These are phyloP conservation scores for Clarireedia homoeocarpa DNA, from an alignment of 2,329 filamentous ascomycete genomes.

Conservation along the genomic window DNA sequence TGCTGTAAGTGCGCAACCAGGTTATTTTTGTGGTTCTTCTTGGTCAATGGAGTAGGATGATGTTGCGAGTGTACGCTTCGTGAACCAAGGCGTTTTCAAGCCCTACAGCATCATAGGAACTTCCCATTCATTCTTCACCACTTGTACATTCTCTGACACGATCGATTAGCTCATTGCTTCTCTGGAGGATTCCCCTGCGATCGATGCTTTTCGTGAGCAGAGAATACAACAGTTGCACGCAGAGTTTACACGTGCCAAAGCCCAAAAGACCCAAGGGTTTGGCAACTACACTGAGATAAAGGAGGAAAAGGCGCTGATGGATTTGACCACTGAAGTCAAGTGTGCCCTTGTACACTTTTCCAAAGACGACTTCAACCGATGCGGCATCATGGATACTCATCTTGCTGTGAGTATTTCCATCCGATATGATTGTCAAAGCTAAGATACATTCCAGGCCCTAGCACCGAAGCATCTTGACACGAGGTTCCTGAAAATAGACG, in stretches of 20 bases:
- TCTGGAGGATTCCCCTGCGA: conserved; percentile 42
- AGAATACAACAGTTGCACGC: conserved; percentile 49
- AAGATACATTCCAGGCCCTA: conserved; percentile 32
- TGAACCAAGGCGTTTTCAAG: no score
- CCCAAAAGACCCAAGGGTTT: conserved; percentile 41
- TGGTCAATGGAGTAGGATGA: no score
- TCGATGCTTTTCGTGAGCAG: conserved; percentile 48
- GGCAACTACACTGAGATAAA: conserved; percentile 48
- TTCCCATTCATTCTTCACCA: no score
- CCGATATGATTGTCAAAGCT: not conserved
- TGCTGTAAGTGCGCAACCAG: conserved; percentile 26
- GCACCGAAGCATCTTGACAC: conserved; percentile 51
- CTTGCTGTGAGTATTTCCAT: conserved; percentile 24
- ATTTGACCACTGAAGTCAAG: conserved; percentile 33
- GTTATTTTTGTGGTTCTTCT: not conserved
- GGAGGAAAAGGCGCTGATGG: conserved; percentile 50
- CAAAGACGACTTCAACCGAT: conserved; percentile 35
- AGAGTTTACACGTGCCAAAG: conserved; percentile 44
- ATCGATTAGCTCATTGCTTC: conserved; percentile 49
- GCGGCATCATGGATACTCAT: conserved; percentile 35
- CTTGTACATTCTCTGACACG: not conserved
- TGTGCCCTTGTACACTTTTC: conserved; percentile 35
- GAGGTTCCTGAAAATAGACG: conserved; percentile 48
- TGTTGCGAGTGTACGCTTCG: no score
- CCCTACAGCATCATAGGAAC: no score